Evolutionary conservation across 2,329 filamentous ascomycete genomes (phyloP).

Genomic region (Alternaria longipes): DNA sequence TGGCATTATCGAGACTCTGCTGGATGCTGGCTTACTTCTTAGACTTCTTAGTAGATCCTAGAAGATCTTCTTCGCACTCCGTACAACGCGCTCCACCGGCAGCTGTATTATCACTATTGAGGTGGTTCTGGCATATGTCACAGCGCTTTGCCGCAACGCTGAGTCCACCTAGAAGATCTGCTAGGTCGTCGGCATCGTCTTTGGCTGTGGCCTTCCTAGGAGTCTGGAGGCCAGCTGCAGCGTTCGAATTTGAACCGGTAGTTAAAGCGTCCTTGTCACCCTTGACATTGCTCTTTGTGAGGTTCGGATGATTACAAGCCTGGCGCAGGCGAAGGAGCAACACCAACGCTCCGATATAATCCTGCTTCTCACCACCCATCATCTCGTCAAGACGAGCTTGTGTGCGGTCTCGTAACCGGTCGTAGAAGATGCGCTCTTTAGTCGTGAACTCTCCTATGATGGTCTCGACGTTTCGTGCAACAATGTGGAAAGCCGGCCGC

Average conservation of each 20-base stretch:
- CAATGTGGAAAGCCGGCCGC: constrained; percentile 83
- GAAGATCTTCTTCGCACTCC: constrained; percentile 79
- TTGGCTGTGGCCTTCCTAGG: constrained; percentile 52
- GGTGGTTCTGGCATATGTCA: constrained; percentile 79
- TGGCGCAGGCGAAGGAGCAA: constrained; percentile 90
- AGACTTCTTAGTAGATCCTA: constrained; percentile 59
- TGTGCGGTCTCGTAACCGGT: constrained; percentile 81
- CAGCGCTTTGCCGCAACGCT: constrained; percentile 81
- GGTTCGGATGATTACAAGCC: constrained; percentile 91
- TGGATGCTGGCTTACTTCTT: constrained; percentile 51
- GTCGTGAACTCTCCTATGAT: constrained; percentile 80
- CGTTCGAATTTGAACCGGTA: constrained; percentile 63
- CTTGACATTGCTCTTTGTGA: constrained; percentile 84
- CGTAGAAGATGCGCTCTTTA: constrained; percentile 85
- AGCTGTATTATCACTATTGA: constrained; percentile 66
- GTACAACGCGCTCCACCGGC: constrained; percentile 69
- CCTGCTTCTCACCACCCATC: constrained; percentile 81
- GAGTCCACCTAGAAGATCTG: constrained; percentile 85
- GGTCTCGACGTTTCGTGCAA: constrained; percentile 86
- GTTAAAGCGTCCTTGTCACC: constrained; percentile 87
- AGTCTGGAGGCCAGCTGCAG: constrained; percentile 47
- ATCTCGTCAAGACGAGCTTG: constrained; percentile 88
- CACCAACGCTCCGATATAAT: constrained; percentile 93
- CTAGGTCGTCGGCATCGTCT: constrained; percentile 81
- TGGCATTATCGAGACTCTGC: background rate